Percentiles rank a stretch among this genome's conserved stretches.
phyloP scores from a whole-genome alignment of 345 rosid genomes.

The Theobroma cacao region DNA sequence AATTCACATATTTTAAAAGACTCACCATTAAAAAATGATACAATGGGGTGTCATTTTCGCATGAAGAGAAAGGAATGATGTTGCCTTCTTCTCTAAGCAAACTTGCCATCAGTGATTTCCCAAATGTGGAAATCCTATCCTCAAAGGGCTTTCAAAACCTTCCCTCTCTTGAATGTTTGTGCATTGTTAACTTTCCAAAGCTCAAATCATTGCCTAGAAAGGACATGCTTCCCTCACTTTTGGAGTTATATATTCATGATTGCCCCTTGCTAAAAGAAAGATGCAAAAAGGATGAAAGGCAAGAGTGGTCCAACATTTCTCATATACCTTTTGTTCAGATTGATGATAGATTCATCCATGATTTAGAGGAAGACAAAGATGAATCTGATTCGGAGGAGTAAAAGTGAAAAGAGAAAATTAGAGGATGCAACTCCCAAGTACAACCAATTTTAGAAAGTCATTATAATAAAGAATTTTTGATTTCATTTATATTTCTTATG shows the following conservation, averaged over 20 bases:
- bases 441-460: not conserved
- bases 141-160: conserved; percentile 14
- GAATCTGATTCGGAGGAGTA: not conserved
- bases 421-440: too few species aligned
- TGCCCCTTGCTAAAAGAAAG: conserved; percentile 19
- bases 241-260: not conserved
- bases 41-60: conserved; percentile 19
- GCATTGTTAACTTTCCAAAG: conserved; percentile 9
- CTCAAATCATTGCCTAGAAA: conserved; percentile 16
- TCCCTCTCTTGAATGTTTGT: conserved; percentile 4
- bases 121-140: conserved; percentile 15
- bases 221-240: conserved; percentile 16
- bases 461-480: not conserved
- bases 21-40: conserved; percentile 7
- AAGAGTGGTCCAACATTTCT: conserved; percentile 12
- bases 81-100: conserved; percentile 9
- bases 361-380: not conserved
- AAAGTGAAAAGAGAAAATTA: not conserved
- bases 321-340: conserved; percentile 16
- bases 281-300: conserved; percentile 13
- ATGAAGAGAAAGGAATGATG: conserved; percentile 14
- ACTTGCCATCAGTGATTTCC: conserved; percentile 8
- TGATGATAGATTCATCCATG: conserved; percentile 10
- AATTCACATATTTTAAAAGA: not conserved
- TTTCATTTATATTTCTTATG: not conserved